phyloP scores from a whole-genome alignment of 2,329 filamentous ascomycete species.

The Sclerotiophoma versabilis region DNA sequence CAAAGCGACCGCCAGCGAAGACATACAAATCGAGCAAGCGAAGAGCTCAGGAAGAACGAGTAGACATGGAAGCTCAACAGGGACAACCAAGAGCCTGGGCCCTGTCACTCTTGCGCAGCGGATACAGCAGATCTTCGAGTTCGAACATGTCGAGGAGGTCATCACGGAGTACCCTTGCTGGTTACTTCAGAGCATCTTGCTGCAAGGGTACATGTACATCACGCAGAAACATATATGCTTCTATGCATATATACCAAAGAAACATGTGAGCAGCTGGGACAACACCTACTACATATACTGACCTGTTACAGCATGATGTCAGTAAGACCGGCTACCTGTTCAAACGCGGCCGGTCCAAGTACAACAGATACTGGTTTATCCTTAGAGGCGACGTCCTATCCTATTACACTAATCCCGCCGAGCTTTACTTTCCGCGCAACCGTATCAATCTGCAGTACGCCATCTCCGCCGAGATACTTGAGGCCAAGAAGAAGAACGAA shows the following conservation, averaged over 20 bases:
- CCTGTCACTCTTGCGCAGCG: constrained; percentile 71
- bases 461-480: constrained; percentile 80
- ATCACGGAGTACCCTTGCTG: constrained; percentile 94
- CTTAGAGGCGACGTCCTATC: constrained; percentile 90
- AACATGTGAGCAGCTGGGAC: constrained; percentile 68
- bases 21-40: constrained; percentile 32
- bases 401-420: constrained; percentile 83
- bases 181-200: constrained; percentile 86
- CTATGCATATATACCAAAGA: constrained; percentile 96
- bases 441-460: constrained; percentile 92
- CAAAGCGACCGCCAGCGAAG: constrained; percentile 32
- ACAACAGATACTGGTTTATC: constrained; percentile 90
- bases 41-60: constrained; percentile 33
- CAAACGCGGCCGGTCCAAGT: constrained; percentile 90
- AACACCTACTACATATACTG: constrained; percentile 18
- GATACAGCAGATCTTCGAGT: constrained; percentile 72
- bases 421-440: constrained; percentile 89
- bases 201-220: constrained; percentile 96
- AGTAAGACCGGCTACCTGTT: constrained; percentile 87
- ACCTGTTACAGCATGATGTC: constrained; percentile 52
- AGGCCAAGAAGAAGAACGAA: constrained; percentile 71
- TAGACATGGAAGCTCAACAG: constrained; percentile 34
- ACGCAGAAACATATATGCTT: constrained; percentile 94
- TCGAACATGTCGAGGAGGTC: constrained; percentile 82
- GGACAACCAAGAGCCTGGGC: constrained; percentile 28